A percentile compares a stretch with the other conserved stretches of the same genome.
Conservation (phyloP, 345 rosid genomes). For the Punica granatum region DNA sequence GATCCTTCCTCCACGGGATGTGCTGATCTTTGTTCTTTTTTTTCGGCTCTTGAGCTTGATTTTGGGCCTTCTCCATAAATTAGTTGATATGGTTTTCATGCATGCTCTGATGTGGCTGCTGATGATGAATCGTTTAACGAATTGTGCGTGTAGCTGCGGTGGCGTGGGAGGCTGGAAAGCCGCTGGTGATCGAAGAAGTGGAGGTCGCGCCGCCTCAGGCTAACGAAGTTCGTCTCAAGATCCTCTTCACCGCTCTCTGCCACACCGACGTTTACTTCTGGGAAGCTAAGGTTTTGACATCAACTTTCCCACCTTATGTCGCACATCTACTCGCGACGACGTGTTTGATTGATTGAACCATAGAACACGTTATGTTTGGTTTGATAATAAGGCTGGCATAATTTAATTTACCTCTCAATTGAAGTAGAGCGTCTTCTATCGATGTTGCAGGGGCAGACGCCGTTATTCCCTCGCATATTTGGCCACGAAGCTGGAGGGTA, state of each 20-base stretch:
- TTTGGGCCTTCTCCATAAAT: too few species aligned
- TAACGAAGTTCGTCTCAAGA: conserved; percentile 74
- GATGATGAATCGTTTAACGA: too few species aligned
- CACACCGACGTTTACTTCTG: conserved; percentile 94
- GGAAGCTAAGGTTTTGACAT: conserved; percentile 70
- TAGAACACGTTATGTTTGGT: not conserved
- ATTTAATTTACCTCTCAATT: not conserved
- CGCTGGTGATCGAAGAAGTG: conserved; percentile 68
- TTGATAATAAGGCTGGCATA: not conserved
- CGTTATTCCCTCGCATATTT: conserved; percentile 29
- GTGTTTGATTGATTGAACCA: not conserved
- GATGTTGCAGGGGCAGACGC: conserved; percentile 25
- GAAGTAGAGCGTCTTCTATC: not conserved
- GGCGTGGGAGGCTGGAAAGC: conserved; percentile 94
- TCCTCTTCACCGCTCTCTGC: conserved; percentile 70
- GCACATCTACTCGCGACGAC: not conserved
- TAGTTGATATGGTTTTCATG: not conserved
- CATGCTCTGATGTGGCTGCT: not conserved
- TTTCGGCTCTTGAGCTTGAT: not conserved
- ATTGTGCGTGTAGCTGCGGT: conserved; percentile 46
- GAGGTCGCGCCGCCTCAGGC: conserved; percentile 90
- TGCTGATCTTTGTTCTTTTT: not conserved
- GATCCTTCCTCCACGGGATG: not conserved
- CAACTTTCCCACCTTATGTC: too few species aligned
- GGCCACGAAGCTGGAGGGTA: conserved; percentile 42